Conservation (phyloP, 2,329 filamentous ascomycete genomes). For the Didymella segeticola region DNA sequence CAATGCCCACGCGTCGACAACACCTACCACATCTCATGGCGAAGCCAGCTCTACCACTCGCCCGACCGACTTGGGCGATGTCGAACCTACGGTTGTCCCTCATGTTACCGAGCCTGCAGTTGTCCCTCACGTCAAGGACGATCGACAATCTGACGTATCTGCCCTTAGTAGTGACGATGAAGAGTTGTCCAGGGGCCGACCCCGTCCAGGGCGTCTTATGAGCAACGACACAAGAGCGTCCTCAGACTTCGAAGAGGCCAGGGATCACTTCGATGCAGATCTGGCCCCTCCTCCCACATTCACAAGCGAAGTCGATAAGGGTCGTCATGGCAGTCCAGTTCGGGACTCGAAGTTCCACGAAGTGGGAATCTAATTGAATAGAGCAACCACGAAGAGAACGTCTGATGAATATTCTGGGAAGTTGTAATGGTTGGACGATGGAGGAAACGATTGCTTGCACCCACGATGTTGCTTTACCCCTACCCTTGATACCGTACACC, state of each 20-base stretch:
- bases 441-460: background rate
- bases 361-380: slow-evolving; percentile 32
- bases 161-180: slow-evolving; percentile 39
- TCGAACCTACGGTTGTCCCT: slow-evolving; percentile 25
- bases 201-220: slow-evolving; percentile 24
- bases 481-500: slow-evolving; percentile 5
- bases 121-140: slow-evolving; percentile 15
- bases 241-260: slow-evolving; percentile 60
- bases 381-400: background rate
- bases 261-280: slow-evolving; percentile 58
- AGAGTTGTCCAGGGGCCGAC: slow-evolving; percentile 29
- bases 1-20: slow-evolving; percentile 20
- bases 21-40: slow-evolving; percentile 10
- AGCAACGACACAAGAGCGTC: slow-evolving; percentile 45
- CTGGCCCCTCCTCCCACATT: slow-evolving; percentile 51
- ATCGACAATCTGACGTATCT: slow-evolving; percentile 41
- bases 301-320: slow-evolving; percentile 30
- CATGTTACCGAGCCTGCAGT: slow-evolving; percentile 21
- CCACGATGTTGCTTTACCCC: slow-evolving; percentile 3
- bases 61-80: slow-evolving; percentile 22
- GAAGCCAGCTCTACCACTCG: slow-evolving; percentile 15
- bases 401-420: background rate
- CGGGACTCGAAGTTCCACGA: slow-evolving; percentile 47
- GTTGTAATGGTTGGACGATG: slow-evolving; percentile 8
- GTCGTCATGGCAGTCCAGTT: slow-evolving; percentile 37